Base-by-base conservation (phyloP, 1,139 yeast species). In the Yamadazyma epiphylla region DNA sequence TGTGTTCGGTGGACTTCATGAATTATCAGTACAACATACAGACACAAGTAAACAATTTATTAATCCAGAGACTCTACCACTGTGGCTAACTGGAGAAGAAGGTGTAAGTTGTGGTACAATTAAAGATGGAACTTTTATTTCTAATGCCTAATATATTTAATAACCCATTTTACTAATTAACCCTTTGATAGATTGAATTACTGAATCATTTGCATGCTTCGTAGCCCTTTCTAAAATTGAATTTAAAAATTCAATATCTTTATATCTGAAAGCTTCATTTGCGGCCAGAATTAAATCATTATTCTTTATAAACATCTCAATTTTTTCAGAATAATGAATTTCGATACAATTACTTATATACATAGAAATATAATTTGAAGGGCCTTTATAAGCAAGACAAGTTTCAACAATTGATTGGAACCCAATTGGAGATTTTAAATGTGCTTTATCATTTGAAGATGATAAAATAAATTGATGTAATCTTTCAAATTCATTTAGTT, bases 51-150 rank as follows among this genome's bases (percentile, higher is more conserved):
- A 60, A 11, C 76, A 73, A 27, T 46, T 69, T 0, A 49, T 80
- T 3, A 71, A 83, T 43, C 74, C 84, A 0, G 57, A 62, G 11
- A 60, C 48, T 1, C 55, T 84, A 17, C 95, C 95, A 0, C 69
- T 74, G 13, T 86, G 89, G 89, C 51, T 86, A 25, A 80, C 94
- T 2, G 95, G 95, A 2, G 91, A 84, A 49, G 81, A 79, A 41
- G 84, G 80, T 1, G 49, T 51, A 7, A 53, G 53, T 30, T 39
- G 71, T 26, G 87, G 87, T 0, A 46, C 43, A 0, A 60, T 79
- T 5, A 54, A 46, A 27, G 58, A 76, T 42, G 79, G 78, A 0
- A 49, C 48, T 23, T 70, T 70, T 17, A 7, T 8, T 20, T 6
- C 8, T 10, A 8, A 6, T 7, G 8, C 15, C 8, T 11, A 19